Evolutionary conservation across 2,329 filamentous ascomycete species (phyloP), one percentile per base, ranked within the genome.

Genomic region (Exophiala spinifera): DNA sequence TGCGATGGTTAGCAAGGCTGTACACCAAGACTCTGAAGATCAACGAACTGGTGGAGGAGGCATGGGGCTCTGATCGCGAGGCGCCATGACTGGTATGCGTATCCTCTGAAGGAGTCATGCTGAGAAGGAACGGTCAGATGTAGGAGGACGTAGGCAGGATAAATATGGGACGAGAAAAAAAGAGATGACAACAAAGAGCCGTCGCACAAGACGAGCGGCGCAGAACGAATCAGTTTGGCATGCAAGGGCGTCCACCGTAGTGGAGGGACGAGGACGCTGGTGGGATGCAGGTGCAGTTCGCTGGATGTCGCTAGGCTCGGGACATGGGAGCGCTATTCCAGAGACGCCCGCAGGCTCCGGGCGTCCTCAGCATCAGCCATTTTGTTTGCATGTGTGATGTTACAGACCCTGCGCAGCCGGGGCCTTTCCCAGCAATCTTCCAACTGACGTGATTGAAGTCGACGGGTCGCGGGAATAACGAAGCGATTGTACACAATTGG

Each of bases 51-150:
- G 61, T 45, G 62, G 62, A 28, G 62, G 62, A 34, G 62, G 62
- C 62, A 64, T 64, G 34, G 62, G 62, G 47, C 62, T 64, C 54
- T 60, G 56, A 40, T 64, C 62, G 48, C 62, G 59, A 51, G 62
- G 62, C 45, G 62, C 61, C 62, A 64, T 64, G 36, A 40, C 56
- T 57, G 40, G 33, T 42, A 39, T 56, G 49, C 53, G 46, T 54
- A 31, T 50, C 28, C 47, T 47, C 43, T 46, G 59, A 37, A 51
- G 36, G 56, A 50, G 55, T 59, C 61, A 62, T 63, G 54, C 47
- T 62, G 61, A 60, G 49, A 55, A 44, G 44, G 47, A 58, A 49
- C 50, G 36, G 50, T 36, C 46, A 51, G 57, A 53, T 40, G 42
- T 33, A 49, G 33, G 40, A 49, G 44, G 43, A 37, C 50, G 44